Base-by-base conservation (phyloP, 805 yeast species). In the Metschnikowia henanensis region DNA sequence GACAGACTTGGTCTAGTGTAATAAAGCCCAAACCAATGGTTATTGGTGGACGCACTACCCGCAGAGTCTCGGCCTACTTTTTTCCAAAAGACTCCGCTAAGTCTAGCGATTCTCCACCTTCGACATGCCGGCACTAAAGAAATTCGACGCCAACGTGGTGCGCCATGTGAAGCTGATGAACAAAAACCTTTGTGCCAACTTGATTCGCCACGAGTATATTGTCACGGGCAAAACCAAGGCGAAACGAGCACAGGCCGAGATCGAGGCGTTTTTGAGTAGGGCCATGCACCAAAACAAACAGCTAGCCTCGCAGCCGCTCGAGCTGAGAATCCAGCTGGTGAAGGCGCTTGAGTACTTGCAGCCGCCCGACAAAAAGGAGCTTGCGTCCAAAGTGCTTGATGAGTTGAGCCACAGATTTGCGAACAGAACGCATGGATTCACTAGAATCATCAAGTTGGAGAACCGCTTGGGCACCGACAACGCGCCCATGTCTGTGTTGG, bases 401-500 rank as follows among this genome's bases (percentile, higher is more conserved):
- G 88, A 79, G 32, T 70, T 91, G 31, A 78, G 80, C 4, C 72
- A 78, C 32, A 73, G 95, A 45, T 91, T 86, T 59, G 57, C 69
- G 4, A 57, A 65, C 19, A 78, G 96, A 66, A 59, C 65, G 1
- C 87, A 89, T 49, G 97, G 97, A 1, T 92, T 84, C 68, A 89
- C 97, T 3, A 79, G 98, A 53, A 79, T 92, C 41, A 68, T 90
- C 49, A 83, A 79, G 54, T 70, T 94, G 48, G 98, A 94, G 64
- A 89, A 91, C 15, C 76, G 98, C 52, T 64, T 84, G 36, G 91
- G 94, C 43, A 73, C 70, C 48, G 99, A 94, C 62, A 85, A 82
- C 49, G 96, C 97, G 0, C 91, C 91, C 25, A 94, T 87, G 74
- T 83, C 94, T 0, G 82, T 91, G 7, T 59, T 94, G 41, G 99